Percentiles rank a stretch among this genome's conserved stretches.
Conservation (phyloP, 1,284 basidiomycete genomes). For the Wolfiporia cocos region DNA sequence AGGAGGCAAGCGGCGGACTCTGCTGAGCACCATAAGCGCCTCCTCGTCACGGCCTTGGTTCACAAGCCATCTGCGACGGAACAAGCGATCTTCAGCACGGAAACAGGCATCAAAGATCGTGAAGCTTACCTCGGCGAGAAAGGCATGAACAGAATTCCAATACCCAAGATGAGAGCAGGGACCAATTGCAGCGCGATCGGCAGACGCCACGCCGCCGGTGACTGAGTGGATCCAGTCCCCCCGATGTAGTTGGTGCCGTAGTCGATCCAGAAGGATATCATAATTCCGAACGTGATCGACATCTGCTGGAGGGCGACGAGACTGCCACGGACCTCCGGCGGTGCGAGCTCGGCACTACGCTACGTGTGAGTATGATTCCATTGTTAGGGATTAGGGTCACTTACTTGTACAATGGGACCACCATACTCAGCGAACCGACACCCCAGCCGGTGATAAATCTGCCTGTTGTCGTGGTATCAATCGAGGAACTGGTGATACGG, state of each 20-base stretch:
- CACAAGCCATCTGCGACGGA: slow-evolving; percentile 65
- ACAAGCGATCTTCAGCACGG: slow-evolving; percentile 8
- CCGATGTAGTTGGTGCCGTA: slow-evolving; percentile 73
- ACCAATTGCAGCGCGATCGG: slow-evolving; percentile 73
- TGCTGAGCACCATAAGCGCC: slow-evolving; percentile 58
- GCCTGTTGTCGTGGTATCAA: slow-evolving; percentile 29
- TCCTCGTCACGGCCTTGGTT: slow-evolving; percentile 73
- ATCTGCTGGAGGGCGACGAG: slow-evolving; percentile 80
- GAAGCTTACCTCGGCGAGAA: slow-evolving; percentile 51
- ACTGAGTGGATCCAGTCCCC: slow-evolving; percentile 47
- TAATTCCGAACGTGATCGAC: slow-evolving; percentile 70
- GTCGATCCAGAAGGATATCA: slow-evolving; percentile 78
- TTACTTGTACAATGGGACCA: slow-evolving; percentile 71
- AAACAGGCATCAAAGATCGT: slow-evolving; percentile 7
- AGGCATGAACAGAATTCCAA: slow-evolving; percentile 64
- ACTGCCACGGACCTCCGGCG: slow-evolving; percentile 78
- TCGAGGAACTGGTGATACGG: background rate
- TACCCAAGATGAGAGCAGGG: slow-evolving; percentile 62
- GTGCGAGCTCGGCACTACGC: slow-evolving; percentile 56
- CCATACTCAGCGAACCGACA: slow-evolving; percentile 71
- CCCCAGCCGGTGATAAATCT: slow-evolving; percentile 74
- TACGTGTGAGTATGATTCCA: background rate
- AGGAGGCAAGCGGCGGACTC: slow-evolving; percentile 48
- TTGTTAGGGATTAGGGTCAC: slow-evolving; percentile 16
- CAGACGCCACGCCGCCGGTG: slow-evolving; percentile 71